These are phyloP conservation scores for Ambrosiella cleistominuta DNA, from an alignment of 2,329 filamentous ascomycete genomes.

Conservation along the genomic window DNA sequence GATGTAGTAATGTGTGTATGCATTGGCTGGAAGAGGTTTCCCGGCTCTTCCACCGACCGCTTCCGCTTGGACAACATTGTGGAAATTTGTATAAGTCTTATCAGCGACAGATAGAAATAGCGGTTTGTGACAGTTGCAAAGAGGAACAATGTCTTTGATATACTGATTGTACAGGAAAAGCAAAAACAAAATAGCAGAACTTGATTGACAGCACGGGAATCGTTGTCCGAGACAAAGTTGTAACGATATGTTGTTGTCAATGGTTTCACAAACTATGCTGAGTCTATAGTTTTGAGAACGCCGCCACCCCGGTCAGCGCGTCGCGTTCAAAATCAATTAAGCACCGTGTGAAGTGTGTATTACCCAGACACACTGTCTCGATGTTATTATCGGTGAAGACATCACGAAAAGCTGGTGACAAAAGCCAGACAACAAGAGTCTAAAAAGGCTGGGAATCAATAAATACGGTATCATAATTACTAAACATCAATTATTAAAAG, in stretches of 20 bases:
- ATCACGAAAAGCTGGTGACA: background rate
- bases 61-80: slow-evolving; percentile 44
- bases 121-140: no score
- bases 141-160: no score
- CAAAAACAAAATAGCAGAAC: no score
- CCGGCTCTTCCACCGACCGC: slow-evolving; percentile 38
- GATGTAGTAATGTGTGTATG: background rate
- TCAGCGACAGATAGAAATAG: background rate
- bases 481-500: background rate
- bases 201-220: no score
- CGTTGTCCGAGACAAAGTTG: no score
- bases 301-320: background rate
- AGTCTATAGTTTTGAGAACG: no score
- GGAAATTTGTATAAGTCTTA: background rate
- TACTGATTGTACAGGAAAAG: no score
- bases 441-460: background rate
- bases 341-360: slow-evolving; percentile 3
- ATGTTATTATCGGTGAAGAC: background rate
- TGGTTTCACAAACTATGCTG: no score
- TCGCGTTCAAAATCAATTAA: slow-evolving; percentile 6
- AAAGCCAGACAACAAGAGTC: background rate
- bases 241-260: no score
- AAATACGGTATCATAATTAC: background rate
- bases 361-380: background rate
- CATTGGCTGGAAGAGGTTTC: slow-evolving; percentile 19